Evolutionary conservation across 495 filamentous ascomycete genomes (phyloP), one percentile per base, ranked within the genome.

Genomic region (Hypoxylon lenormandii): DNA sequence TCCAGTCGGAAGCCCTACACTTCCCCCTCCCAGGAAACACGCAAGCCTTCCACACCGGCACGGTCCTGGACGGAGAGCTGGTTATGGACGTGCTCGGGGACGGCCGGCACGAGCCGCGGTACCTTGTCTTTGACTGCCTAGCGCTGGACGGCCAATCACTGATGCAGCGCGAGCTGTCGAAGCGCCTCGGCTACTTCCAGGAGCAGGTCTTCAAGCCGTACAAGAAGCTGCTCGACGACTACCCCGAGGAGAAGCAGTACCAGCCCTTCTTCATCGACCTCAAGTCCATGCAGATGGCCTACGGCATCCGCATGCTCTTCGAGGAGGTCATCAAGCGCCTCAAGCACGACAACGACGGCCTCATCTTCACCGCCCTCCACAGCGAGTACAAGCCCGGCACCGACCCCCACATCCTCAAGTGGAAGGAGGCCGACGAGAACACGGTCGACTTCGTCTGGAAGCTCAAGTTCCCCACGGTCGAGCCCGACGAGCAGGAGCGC

Each of bases 361-460:
- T 98, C 16, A 96, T 98, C 74, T 98, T 98, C 81, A 97, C 95
- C 33, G 96, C 94, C 76, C 88, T 92, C 56, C 89, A 84, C 64
- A 90, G 89, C 26, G 87, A 90, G 1, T 98, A 98, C 81, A 87
- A 88, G 67, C 90, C 89, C 56, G 95, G 95, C 66, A 98, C 95
- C 5, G 95, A 98, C 76, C 85, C 86, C 40, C 89, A 94, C 72
- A 97, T 97, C 65, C 82, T 98, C 19, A 98, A 98, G 79, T 98
- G 95, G 95, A 98, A 98, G 75, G 92, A 94, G 0, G 90, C 90
- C 4, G 79, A 89, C 22, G 95, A 98, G 72, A 98, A 98, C 78
- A 93, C 92, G 0, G 85, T 98, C 62, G 95, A 98, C 75, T 97
- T 97, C 76, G 84, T 89, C 45, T 84, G 97, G 72, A 81, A 83